Percentiles rank a stretch among this genome's conserved stretches.
These are phyloP conservation scores for Pyricularia pennisetigena DNA, from an alignment of 2,329 filamentous ascomycete species.

Conservation along the genomic window DNA sequence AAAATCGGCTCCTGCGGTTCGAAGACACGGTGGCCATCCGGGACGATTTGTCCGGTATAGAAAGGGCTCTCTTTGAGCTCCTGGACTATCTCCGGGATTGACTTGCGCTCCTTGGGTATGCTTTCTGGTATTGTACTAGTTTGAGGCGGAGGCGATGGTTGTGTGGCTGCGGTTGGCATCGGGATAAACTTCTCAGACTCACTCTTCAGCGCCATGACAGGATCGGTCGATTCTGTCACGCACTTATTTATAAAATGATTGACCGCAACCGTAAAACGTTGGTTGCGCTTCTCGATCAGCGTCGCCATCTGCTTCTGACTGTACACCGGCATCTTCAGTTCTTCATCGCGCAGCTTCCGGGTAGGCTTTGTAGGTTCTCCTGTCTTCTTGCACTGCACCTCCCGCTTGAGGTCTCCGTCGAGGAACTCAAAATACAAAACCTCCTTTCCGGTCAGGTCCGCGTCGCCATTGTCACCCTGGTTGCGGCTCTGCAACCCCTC, in stretches of 20 bases:
- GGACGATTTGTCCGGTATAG: conserved; percentile 90
- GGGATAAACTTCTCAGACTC: conserved; percentile 55
- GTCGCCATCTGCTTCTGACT: conserved; percentile 86
- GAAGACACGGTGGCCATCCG: conserved; percentile 84
- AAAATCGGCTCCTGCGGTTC: conserved; percentile 74
- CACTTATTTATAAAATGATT: conserved; percentile 71
- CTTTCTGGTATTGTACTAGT: conserved; percentile 46
- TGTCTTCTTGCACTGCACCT: conserved; percentile 62
- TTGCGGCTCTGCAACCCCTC: conserved; percentile 22
- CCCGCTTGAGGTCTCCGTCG: conserved; percentile 80
- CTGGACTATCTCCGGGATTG: conserved; percentile 73
- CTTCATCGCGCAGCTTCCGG: conserved; percentile 62
- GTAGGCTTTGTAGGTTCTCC: conserved; percentile 61
- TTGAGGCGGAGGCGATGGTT: conserved; percentile 19
- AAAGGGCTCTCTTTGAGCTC: conserved; percentile 76
- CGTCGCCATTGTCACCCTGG: conserved; percentile 14
- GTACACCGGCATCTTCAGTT: conserved; percentile 84
- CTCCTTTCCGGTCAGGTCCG: conserved; percentile 39
- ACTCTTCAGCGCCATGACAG: conserved; percentile 53
- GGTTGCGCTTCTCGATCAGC: conserved; percentile 82
- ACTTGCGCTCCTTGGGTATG: conserved; percentile 72
- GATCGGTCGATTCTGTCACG: conserved; percentile 44
- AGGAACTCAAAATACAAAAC: conserved; percentile 87
- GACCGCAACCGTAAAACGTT: conserved; percentile 69
- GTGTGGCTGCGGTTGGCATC: conserved; percentile 34